Base-by-base conservation (phyloP, 148 eudicot species). In the Euryodendron excelsum region DNA sequence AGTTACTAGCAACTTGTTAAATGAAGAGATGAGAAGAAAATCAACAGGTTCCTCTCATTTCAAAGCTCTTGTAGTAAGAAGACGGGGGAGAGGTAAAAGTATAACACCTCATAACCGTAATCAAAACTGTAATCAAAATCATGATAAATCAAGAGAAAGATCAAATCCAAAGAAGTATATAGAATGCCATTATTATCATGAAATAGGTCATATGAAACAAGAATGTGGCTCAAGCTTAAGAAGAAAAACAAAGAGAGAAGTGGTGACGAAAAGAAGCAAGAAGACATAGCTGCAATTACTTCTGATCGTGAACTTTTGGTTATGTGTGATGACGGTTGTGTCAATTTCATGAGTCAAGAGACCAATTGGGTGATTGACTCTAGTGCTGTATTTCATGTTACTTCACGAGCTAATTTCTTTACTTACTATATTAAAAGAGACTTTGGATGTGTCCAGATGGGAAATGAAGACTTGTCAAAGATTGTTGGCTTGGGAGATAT, bases 351-450 rank as follows among this genome's bases (percentile, higher is more conserved):
- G 27, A 13, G 47, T 12, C 44, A 33, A 4, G 71, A 63, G 8
- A 30, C 8, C n/a, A 31, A 48, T 45, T 72, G 75, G 59, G 59
- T 72, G 37, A 50, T 27, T 72, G 36, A 72, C 28, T 72, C 10
- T 7, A 39, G 56, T 11, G 75, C 59, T 45, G 14, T 37, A 5
- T 72, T 45, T 27, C 36, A 72, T 48, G 36, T 72, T 5, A 72
- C 56, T 28, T 72, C 58, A 27, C 9, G 5, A 11, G 58, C 21
- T 0, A 25, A 25, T 52, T 48, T 45, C 39, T 50, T 72, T n/a
- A 72, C 56, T 23, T 52, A 39, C 20, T 48, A 72, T 23, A 28
- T 0, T 11, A 5, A 30, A 17, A 60, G 39, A 34, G 59, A 50
- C 7, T 48, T 2, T 48, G 58, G 60, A 0, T 15, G 6, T 50